Evolutionary conservation across 495 filamentous ascomycete genomes (phyloP).

Genomic region (Neurospora sp.): DNA sequence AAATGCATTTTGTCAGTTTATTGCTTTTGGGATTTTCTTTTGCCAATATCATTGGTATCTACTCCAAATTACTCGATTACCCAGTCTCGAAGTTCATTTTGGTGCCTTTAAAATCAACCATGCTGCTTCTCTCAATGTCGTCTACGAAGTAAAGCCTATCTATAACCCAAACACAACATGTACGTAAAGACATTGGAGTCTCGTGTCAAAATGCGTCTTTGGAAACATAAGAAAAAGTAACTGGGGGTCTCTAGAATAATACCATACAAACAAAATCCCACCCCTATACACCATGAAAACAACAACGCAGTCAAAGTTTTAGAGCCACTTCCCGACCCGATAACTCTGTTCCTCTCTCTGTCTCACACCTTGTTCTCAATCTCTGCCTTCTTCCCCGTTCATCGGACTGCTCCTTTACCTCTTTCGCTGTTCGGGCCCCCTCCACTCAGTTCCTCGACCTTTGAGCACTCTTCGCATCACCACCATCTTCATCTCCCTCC

Average conservation of each 20-base stretch:
- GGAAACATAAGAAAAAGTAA: conserved; percentile 1
- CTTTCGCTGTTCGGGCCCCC: neutral
- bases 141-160: neutral
- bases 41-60: neutral
- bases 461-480: neutral
- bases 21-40: neutral
- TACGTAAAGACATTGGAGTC: neutral
- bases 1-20: neutral
- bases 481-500: neutral
- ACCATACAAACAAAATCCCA: conserved; percentile 8
- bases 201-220: neutral
- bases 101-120: neutral
- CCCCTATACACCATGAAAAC: neutral
- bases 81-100: neutral
- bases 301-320: neutral
- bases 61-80: neutral
- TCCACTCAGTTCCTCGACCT: neutral
- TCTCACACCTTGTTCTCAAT: neutral
- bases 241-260: conserved; percentile 1
- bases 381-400: neutral
- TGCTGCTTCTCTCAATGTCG: neutral
- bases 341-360: neutral
- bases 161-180: neutral
- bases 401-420: neutral
- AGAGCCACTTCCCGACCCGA: neutral